phyloP scores from a whole-genome alignment of 805 yeast genomes.

The Diddensiella santjacobensis region DNA sequence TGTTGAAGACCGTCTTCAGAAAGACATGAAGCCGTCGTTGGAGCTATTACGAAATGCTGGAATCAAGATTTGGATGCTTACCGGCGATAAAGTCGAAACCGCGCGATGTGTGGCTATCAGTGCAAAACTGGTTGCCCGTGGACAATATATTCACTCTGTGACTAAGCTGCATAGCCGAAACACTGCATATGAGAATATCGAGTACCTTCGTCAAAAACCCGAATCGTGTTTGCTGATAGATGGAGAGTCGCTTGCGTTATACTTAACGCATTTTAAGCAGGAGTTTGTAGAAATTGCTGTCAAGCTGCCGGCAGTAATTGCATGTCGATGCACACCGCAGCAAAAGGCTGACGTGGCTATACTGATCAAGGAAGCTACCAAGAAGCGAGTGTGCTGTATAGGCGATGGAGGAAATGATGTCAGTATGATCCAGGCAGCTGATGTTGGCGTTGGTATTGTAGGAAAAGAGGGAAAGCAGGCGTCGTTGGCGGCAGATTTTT shows the following conservation, averaged over 20 bases:
- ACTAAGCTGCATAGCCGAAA: conserved; percentile 57
- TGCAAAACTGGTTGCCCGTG: conserved; percentile 86
- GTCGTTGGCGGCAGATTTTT: conserved; percentile 93
- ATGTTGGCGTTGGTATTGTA: conserved; percentile 97
- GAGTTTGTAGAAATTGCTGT: conserved; percentile 80
- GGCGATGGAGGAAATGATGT: conserved; percentile 99
- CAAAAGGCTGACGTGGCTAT: conserved; percentile 95
- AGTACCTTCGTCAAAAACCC: conserved; percentile 57
- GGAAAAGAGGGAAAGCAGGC: conserved; percentile 99
- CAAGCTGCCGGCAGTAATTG: conserved; percentile 87
- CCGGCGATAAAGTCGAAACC: conserved; percentile 98
- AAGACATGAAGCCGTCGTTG: conserved; percentile 85
- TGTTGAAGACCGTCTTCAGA: conserved; percentile 92
- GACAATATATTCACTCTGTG: conserved; percentile 87
- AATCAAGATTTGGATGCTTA: conserved; percentile 96
- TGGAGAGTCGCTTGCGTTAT: conserved; percentile 82
- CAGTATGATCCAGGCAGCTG: conserved; percentile 97
- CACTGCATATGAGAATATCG: conserved; percentile 73
- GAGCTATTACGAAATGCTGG: conserved; percentile 95
- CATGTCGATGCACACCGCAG: conserved; percentile 98
- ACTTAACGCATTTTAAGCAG: conserved; percentile 54
- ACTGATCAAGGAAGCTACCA: conserved; percentile 71
- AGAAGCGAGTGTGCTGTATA: conserved; percentile 91
- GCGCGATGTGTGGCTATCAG: conserved; percentile 98
- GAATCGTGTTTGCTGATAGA: conserved; percentile 82